phyloP scores from a whole-genome alignment of 2,329 filamentous ascomycete species.

The Colletotrichum sp. region DNA sequence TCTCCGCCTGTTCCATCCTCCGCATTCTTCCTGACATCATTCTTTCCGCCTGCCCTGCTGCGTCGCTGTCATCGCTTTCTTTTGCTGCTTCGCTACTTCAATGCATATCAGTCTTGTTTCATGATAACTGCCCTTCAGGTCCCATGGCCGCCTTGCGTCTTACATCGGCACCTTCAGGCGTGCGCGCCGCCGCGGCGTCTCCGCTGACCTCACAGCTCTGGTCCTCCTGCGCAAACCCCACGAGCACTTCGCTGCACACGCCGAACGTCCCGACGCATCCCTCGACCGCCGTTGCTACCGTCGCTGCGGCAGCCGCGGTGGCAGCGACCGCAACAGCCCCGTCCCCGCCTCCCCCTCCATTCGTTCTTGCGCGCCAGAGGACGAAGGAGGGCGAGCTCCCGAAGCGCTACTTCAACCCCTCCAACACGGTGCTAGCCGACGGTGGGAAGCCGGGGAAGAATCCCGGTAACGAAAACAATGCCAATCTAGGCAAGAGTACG shows the following conservation, averaged over 20 bases:
- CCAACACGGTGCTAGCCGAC: neutral
- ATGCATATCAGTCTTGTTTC: neutral
- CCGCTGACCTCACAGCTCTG: slow-evolving; percentile 7
- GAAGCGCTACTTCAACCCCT: slow-evolving; percentile 21
- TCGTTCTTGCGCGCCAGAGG: neutral
- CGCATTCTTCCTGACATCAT: slow-evolving; percentile 3
- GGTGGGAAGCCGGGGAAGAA: slow-evolving; percentile 30
- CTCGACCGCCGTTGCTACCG: neutral
- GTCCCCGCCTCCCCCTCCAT: neutral
- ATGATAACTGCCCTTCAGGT: neutral
- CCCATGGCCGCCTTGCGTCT: slow-evolving; percentile 17
- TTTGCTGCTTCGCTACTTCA: neutral
- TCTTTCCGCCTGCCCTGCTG: neutral
- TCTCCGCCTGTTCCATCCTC: neutral
- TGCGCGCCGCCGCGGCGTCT: slow-evolving; percentile 3
- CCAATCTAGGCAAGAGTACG: slow-evolving; percentile 69
- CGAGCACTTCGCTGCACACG: neutral
- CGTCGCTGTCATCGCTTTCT: neutral
- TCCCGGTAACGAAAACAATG: slow-evolving; percentile 59
- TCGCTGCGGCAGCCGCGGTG: neutral
- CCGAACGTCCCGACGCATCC: neutral
- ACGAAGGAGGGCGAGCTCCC: neutral
- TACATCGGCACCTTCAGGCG: neutral
- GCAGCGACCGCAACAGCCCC: neutral
- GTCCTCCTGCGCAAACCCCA: neutral